Evolutionary conservation across 75 land plant genomes (phyloP).

Genomic region (Sequoia sempervirens): DNA sequence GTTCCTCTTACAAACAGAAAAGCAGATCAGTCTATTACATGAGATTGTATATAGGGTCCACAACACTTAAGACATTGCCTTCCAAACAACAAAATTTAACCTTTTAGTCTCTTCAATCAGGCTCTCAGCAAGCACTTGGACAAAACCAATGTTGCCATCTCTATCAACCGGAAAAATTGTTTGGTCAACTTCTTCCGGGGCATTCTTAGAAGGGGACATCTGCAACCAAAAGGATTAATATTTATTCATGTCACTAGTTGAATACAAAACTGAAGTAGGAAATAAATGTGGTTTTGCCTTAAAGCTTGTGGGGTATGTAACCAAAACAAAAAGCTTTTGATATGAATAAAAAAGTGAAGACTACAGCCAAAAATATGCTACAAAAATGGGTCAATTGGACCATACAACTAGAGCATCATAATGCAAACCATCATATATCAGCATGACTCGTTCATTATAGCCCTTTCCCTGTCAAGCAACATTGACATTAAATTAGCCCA

Average conservation of each 20-base stretch:
- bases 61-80: background rate
- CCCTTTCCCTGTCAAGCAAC: slow-evolving; percentile 56
- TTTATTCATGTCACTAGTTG: background rate
- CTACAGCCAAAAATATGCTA: background rate
- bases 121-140: slow-evolving; percentile 58
- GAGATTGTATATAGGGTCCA: background rate
- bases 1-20: background rate
- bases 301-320: background rate
- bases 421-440: slow-evolving; percentile 95
- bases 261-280: background rate
- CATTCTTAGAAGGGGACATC: slow-evolving; percentile 88
- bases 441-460: slow-evolving; percentile 85
- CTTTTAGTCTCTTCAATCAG: slow-evolving; percentile 86
- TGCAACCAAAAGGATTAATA: slow-evolving; percentile 15
- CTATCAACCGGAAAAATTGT: slow-evolving; percentile 68
- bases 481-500: background rate
- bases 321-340: background rate
- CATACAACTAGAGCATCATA: slow-evolving; percentile 98
- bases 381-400: slow-evolving; percentile 7
- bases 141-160: slow-evolving; percentile 66
- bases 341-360: background rate
- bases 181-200: slow-evolving; percentile 97
- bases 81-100: slow-evolving; percentile 19
- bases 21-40: too few species aligned
- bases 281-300: background rate